Conservation (phyloP, 2,329 filamentous ascomycete genomes). For the Passalora sequoiae region DNA sequence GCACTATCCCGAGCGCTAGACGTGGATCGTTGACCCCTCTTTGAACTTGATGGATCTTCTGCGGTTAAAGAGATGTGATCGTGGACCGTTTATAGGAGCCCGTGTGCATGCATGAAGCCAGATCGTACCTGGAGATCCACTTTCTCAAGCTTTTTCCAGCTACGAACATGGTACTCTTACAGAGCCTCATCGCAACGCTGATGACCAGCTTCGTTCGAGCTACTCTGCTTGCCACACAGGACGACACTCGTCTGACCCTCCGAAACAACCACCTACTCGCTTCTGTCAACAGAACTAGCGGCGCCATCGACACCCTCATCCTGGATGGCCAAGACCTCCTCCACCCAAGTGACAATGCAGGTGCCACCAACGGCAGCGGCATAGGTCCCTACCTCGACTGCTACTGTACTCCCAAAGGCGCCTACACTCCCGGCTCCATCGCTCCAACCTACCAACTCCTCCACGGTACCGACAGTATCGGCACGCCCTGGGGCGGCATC, state of each 20-base stretch:
- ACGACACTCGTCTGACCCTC: conserved; percentile 34
- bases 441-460: conserved; percentile 49
- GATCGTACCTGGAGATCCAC: conserved; percentile 1
- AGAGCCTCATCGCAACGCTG: too few relatives aligned
- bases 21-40: conserved; percentile 1
- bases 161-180: neutral
- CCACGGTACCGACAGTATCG: conserved; percentile 47
- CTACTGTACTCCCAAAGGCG: conserved; percentile 56
- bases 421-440: conserved; percentile 54
- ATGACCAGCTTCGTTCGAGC: too few relatives aligned
- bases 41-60: neutral
- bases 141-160: neutral
- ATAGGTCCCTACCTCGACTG: conserved; percentile 59
- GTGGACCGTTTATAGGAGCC: neutral
- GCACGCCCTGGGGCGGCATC: conserved; percentile 53
- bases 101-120: neutral
- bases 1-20: neutral
- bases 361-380: conserved; percentile 33
- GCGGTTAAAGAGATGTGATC: too few relatives aligned
- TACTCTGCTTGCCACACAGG: conserved; percentile 30
- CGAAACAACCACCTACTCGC: conserved; percentile 44
- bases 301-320: conserved; percentile 40
- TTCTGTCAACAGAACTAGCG: conserved; percentile 41
- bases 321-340: conserved; percentile 52
- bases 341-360: too few relatives aligned